These are phyloP conservation scores for Penicillium paradoxum DNA, from an alignment of 495 filamentous ascomycete species.

Conservation along the genomic window DNA sequence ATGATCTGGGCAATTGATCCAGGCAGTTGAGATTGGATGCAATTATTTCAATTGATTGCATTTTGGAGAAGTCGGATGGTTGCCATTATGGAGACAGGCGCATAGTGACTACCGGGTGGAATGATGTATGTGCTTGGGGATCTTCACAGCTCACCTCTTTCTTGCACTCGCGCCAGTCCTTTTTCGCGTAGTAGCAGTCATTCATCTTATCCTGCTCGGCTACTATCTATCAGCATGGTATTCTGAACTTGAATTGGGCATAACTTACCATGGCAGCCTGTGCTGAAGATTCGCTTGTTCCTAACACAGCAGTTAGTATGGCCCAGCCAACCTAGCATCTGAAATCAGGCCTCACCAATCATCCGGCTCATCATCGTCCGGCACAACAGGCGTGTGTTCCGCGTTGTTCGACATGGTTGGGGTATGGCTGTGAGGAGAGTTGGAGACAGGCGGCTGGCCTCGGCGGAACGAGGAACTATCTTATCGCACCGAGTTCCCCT, in stretches of 20 bases:
- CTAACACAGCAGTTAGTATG: slow-evolving; percentile 37
- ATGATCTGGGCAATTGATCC: neutral
- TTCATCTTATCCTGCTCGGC: slow-evolving; percentile 88
- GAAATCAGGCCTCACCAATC: slow-evolving; percentile 67
- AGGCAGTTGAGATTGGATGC: neutral
- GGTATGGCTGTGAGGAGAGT: slow-evolving; percentile 4
- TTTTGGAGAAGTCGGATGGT: neutral
- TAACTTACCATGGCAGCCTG: slow-evolving; percentile 77
- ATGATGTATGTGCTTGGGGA: neutral
- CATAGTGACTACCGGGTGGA: neutral
- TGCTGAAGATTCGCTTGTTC: slow-evolving; percentile 97
- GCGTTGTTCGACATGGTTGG: slow-evolving; percentile 39
- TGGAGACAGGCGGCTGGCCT: slow-evolving; percentile 12
- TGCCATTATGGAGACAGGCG: neutral
- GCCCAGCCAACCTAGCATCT: neutral
- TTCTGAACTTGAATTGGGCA: neutral
- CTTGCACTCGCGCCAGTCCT: slow-evolving; percentile 89
- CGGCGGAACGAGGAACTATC: slow-evolving; percentile 13
- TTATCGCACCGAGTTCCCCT: slow-evolving; percentile 21
- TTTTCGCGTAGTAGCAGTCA: slow-evolving; percentile 93
- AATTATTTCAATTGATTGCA: neutral
- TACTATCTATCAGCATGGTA: slow-evolving; percentile 29
- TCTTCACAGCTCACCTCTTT: slow-evolving; percentile 63
- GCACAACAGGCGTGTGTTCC: slow-evolving; percentile 30
- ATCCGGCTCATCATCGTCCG: slow-evolving; percentile 77